phyloP scores from a whole-genome alignment of 2,329 filamentous ascomycete species.

The Pezicula rhizophila region DNA sequence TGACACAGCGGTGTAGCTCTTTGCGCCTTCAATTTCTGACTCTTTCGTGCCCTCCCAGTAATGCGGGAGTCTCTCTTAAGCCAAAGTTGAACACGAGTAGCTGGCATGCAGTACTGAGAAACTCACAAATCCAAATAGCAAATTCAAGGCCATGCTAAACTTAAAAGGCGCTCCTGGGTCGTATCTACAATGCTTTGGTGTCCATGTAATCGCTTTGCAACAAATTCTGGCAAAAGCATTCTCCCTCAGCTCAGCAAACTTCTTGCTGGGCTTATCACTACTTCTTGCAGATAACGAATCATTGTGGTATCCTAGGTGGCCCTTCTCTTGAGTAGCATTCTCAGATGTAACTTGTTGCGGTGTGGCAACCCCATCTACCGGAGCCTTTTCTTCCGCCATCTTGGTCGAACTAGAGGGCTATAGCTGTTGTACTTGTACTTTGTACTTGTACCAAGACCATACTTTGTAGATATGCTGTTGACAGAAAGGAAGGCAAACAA shows the following conservation, averaged over 20 bases:
- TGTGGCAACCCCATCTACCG: neutral
- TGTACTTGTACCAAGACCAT: too few species aligned
- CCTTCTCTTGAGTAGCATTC: too few species aligned
- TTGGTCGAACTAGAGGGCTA: too few species aligned
- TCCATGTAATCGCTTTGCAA: slow-evolving; percentile 43
- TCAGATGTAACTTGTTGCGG: neutral
- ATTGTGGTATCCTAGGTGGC: neutral
- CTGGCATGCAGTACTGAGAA: neutral
- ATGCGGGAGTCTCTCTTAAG: too few species aligned
- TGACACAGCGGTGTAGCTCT: too few species aligned
- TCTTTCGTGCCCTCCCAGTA: too few species aligned
- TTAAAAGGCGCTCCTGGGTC: slow-evolving; percentile 58
- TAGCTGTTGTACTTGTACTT: too few species aligned
- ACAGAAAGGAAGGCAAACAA: too few species aligned
- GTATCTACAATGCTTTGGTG: slow-evolving; percentile 62
- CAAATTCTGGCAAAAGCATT: slow-evolving; percentile 9
- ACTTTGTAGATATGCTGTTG: too few species aligned
- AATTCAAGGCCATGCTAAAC: slow-evolving; percentile 63
- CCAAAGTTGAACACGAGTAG: too few species aligned
- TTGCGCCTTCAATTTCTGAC: too few species aligned
- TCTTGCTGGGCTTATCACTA: slow-evolving; percentile 7
- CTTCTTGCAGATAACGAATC: slow-evolving; percentile 9
- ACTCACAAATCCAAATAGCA: slow-evolving; percentile 50
- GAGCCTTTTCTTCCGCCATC: neutral
- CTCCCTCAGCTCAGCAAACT: slow-evolving; percentile 10